Evolutionary conservation across 257 asterid genomes (phyloP), one percentile per base, ranked within the genome.

Genomic region (Agastache rugosa): DNA sequence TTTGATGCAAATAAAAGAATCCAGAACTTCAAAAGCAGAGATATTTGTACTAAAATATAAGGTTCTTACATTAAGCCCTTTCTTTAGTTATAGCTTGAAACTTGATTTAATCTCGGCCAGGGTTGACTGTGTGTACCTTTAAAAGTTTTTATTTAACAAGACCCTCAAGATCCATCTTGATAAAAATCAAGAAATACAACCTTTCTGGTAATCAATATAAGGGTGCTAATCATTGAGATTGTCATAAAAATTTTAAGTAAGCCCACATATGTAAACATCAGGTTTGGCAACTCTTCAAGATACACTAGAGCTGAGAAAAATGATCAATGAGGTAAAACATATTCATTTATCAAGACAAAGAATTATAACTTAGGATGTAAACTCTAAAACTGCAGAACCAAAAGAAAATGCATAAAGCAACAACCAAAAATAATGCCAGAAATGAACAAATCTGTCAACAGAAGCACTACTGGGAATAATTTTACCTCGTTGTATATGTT

Each of bases 401-500:
- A 19, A 79, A 45, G 48, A 67, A 45, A 35, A 73, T 67, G 62
- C 62, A 19, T 51, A 17, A 20, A 29, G 56, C 34, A 75, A 54
- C 55, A 72, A 59, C 53, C 48, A 51, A 14, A 23, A 35, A 35
- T 62, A 14, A 25, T 67, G 48, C 27, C 27, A 66, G 65, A 61
- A 44, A 74, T 25, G 31, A 71, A n/a, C 8, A 65, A 37, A 29
- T 41, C 6, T 55, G 10, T 23, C 25, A 11, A 11, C 37, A 16
- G 45, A 65, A 19, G 69, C 15, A 34, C 31, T 50, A 68, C 84
- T 81, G 76, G 72, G 71, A 62, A 67, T 62, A 61, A 71, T 29
- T 37, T 72, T 81, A 91, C 98, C 99, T 89, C 78, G 93, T 84
- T 75, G 99, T 95, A 79, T 87, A 92, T 76, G 93, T 65, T 67